Conservation (phyloP, 345 rosid genomes). For the Barbarea vulgaris region DNA sequence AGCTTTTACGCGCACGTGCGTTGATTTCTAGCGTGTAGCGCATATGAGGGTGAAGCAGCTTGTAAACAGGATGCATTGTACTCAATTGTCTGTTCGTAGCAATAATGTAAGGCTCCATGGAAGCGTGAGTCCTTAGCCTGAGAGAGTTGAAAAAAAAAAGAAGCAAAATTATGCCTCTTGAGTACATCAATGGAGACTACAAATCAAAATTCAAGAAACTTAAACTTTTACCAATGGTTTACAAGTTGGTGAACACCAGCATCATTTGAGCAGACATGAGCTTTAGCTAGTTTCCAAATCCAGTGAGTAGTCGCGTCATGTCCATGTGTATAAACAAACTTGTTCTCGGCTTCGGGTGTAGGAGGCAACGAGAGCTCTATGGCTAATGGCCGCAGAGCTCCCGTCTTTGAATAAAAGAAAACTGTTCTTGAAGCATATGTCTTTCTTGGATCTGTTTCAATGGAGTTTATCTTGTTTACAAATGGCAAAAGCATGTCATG, state of each 20-base stretch:
- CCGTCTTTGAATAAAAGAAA: slow-evolving; percentile 53
- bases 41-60: slow-evolving; percentile 87
- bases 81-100: slow-evolving; percentile 90
- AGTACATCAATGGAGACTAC: background rate
- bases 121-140: slow-evolving; percentile 94
- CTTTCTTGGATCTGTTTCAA: slow-evolving; percentile 59
- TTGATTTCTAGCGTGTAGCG: slow-evolving; percentile 92
- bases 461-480: slow-evolving; percentile 65
- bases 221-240: slow-evolving; percentile 77
- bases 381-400: slow-evolving; percentile 67
- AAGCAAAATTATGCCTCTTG: background rate
- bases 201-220: slow-evolving; percentile 5
- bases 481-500: slow-evolving; percentile 91
- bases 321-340: slow-evolving; percentile 66
- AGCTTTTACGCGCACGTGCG: slow-evolving; percentile 85
- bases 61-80: slow-evolving; percentile 83
- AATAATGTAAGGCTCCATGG: slow-evolving; percentile 88
- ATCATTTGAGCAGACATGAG: slow-evolving; percentile 89
- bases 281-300: slow-evolving; percentile 96
- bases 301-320: slow-evolving; percentile 87
- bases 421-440: slow-evolving; percentile 83
- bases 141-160: background rate
- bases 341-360: slow-evolving; percentile 50
- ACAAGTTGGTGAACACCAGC: slow-evolving; percentile 93
- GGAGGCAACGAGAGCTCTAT: slow-evolving; percentile 92